phyloP scores from a whole-genome alignment of 2,329 filamentous ascomycete genomes.

The Colletotrichum melonis region DNA sequence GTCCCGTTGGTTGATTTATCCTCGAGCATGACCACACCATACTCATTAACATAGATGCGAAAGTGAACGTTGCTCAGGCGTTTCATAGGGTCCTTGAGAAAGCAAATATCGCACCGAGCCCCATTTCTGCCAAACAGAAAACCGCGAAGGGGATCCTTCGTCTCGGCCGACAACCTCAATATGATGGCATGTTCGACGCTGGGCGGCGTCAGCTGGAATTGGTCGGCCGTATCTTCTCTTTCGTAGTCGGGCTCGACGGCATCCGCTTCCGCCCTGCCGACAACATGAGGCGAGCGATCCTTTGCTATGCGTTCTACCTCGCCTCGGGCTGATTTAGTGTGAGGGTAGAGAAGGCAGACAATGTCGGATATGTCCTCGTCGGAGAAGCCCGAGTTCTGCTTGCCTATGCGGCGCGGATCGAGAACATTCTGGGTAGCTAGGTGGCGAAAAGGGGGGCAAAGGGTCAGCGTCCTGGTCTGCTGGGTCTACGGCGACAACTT shows the following conservation, averaged over 20 bases:
- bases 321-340: slow-evolving; percentile 76
- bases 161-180: slow-evolving; percentile 79
- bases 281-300: slow-evolving; percentile 60
- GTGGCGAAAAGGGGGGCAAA: slow-evolving; percentile 7
- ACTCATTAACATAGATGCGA: slow-evolving; percentile 89
- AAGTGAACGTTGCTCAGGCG: slow-evolving; percentile 96
- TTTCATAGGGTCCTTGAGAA: slow-evolving; percentile 73
- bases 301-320: slow-evolving; percentile 70
- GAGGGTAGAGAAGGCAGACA: slow-evolving; percentile 87
- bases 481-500: not conserved
- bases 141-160: slow-evolving; percentile 76
- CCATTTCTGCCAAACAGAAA: slow-evolving; percentile 89
- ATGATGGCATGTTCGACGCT: slow-evolving; percentile 76
- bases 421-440: slow-evolving; percentile 81
- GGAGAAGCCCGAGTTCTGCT: slow-evolving; percentile 84
- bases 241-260: slow-evolving; percentile 63
- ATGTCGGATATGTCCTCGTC: slow-evolving; percentile 89
- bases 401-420: slow-evolving; percentile 82
- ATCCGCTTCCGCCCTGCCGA: slow-evolving; percentile 60
- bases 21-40: slow-evolving; percentile 89
- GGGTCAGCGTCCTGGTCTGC: slow-evolving; percentile 27
- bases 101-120: slow-evolving; percentile 77
- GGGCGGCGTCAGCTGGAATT: slow-evolving; percentile 63
- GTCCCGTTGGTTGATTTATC: slow-evolving; percentile 98
- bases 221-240: slow-evolving; percentile 60